Conservation (phyloP, 179 eudicot species). For the Actinidia arguta region DNA sequence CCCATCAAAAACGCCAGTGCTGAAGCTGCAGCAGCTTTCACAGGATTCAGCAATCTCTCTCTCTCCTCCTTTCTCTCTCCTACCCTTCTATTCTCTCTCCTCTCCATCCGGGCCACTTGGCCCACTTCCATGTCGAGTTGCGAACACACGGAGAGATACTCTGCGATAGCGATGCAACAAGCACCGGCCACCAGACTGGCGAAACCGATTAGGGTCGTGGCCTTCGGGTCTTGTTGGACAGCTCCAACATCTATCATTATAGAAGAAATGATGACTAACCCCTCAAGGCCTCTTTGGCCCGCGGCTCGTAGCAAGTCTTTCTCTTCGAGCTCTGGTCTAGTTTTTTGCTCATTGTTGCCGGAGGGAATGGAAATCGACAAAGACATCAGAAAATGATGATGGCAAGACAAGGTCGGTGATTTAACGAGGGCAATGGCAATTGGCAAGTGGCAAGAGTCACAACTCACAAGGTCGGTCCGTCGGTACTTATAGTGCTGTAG, state of each 20-base stretch:
- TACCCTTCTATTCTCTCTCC: conserved; percentile 31
- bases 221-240: conserved; percentile 36
- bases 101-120: conserved; percentile 41
- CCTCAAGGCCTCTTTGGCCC: conserved; percentile 49
- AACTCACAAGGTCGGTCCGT: too few species aligned
- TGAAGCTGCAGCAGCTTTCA: conserved; percentile 46
- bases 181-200: conserved; percentile 51
- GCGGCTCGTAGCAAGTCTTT: conserved; percentile 35
- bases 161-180: conserved; percentile 55
- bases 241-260: conserved; percentile 57
- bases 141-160: conserved; percentile 48
- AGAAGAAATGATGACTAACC: conserved; percentile 40
- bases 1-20: conserved; percentile 44
- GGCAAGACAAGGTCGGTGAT: too few species aligned
- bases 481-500: too few species aligned
- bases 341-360: too few species aligned
- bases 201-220: conserved; percentile 45
- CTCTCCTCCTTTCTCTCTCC: not conserved
- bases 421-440: too few species aligned
- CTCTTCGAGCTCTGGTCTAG: too few species aligned
- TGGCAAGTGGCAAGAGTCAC: too few species aligned
- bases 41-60: conserved; percentile 39
- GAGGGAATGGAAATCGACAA: too few species aligned
- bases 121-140: conserved; percentile 49
- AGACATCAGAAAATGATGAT: too few species aligned